These are phyloP conservation scores for Cucurbita argyrosperma DNA, from an alignment of 306 rosid species.

Conservation along the genomic window DNA sequence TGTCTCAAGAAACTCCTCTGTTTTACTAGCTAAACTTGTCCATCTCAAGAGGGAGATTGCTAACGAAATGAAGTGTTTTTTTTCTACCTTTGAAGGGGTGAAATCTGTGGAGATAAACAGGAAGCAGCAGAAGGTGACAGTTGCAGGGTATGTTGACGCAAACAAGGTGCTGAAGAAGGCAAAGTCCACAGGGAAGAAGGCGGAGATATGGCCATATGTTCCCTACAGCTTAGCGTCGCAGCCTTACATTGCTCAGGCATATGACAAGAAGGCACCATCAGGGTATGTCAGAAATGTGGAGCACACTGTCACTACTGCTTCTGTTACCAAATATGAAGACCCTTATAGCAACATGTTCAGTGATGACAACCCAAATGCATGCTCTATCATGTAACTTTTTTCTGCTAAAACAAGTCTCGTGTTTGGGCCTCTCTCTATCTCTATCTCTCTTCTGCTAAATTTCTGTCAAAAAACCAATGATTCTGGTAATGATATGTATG, in stretches of 20 bases:
- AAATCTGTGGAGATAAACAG: slow-evolving; percentile 86
- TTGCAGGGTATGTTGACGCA: slow-evolving; percentile 69
- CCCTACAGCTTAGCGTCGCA: slow-evolving; percentile 81
- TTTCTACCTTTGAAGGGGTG: slow-evolving; percentile 38
- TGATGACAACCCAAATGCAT: slow-evolving; percentile 97
- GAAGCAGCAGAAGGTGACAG: slow-evolving; percentile 87
- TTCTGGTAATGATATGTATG: background rate
- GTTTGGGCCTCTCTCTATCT: background rate
- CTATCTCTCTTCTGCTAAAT: background rate
- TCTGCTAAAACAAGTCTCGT: background rate
- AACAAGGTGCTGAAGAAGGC: slow-evolving; percentile 91
- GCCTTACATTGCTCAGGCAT: slow-evolving; percentile 60
- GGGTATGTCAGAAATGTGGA: slow-evolving; percentile 81
- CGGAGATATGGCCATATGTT: slow-evolving; percentile 95
- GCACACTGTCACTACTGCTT: slow-evolving; percentile 26
- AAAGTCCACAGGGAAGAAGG: slow-evolving; percentile 73
- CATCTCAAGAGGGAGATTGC: too few relatives aligned
- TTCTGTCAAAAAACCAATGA: background rate
- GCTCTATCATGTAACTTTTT: slow-evolving; percentile 60
- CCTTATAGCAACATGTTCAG: slow-evolving; percentile 82
- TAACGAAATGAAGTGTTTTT: background rate
- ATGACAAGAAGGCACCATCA: slow-evolving; percentile 97
- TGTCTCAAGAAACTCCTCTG: background rate
- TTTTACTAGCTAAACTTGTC: too few relatives aligned
- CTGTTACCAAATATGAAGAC: slow-evolving; percentile 55